phyloP scores from a whole-genome alignment of 1,284 basidiomycete species.

The Schizophyllum amplum region DNA sequence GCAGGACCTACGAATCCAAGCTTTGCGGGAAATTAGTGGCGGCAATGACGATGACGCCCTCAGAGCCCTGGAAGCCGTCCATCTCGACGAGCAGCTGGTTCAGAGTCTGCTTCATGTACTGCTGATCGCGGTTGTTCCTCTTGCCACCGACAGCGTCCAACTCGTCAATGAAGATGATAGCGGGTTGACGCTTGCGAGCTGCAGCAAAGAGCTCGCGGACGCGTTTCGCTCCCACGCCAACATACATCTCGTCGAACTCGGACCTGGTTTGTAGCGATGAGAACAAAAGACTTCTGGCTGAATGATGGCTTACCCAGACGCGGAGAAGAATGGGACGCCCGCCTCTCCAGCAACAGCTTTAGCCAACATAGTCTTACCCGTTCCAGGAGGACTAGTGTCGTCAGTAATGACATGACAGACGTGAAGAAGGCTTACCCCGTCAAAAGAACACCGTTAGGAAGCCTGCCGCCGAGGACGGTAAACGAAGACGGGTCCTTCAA shows the following conservation, averaged over 20 bases:
- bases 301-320: conserved; percentile 52
- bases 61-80: conserved; percentile 87
- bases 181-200: conserved; percentile 91
- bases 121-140: conserved; percentile 80
- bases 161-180: conserved; percentile 93
- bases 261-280: conserved; percentile 43
- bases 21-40: conserved; percentile 95
- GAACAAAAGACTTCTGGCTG: conserved; percentile 4
- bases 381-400: conserved; percentile 61
- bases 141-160: conserved; percentile 92
- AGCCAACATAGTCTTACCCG: conserved; percentile 95
- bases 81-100: conserved; percentile 94
- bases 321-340: conserved; percentile 88
- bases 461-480: conserved; percentile 80
- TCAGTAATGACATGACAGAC: neutral
- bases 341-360: conserved; percentile 96
- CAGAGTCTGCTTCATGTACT: conserved; percentile 86
- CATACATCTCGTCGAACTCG: conserved; percentile 98
- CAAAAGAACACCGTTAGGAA: conserved; percentile 87
- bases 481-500: conserved; percentile 86
- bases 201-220: conserved; percentile 94
- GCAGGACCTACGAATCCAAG: conserved; percentile 64
- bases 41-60: conserved; percentile 90
- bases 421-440: conserved; percentile 47
- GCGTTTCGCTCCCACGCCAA: conserved; percentile 92